Evolutionary conservation across 768 basidiomycete species (phyloP).

Genomic region (Suillus occidentalis): DNA sequence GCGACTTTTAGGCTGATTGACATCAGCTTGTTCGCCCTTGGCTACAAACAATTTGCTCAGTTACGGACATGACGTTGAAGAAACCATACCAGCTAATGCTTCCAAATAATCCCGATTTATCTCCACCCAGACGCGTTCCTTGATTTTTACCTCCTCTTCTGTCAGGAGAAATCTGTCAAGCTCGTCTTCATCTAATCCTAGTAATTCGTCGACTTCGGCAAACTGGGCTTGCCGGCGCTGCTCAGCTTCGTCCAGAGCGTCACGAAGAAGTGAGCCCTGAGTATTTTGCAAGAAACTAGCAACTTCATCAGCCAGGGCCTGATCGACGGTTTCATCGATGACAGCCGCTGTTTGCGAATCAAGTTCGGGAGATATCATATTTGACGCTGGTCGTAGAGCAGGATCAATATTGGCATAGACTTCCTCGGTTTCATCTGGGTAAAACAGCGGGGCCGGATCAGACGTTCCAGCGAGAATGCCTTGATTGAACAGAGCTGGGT

Average conservation of each 20-base stretch:
- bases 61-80: constrained; percentile 28
- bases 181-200: constrained; percentile 88
- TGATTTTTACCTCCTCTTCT: constrained; percentile 80
- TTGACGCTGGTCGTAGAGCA: constrained; percentile 38
- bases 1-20: constrained; percentile 53
- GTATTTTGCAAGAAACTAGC: constrained; percentile 60
- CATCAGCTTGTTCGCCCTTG: constrained; percentile 60
- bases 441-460: constrained; percentile 38
- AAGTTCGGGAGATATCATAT: constrained; percentile 12
- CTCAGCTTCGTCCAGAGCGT: constrained; percentile 69
- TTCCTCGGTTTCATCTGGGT: constrained; percentile 44
- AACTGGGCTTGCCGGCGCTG: constrained; percentile 55
- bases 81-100: constrained; percentile 63
- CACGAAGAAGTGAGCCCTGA: constrained; percentile 56
- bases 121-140: constrained; percentile 93
- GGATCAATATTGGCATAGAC: constrained; percentile 56
- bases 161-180: constrained; percentile 76
- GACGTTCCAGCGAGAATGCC: constrained; percentile 66
- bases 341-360: constrained; percentile 25
- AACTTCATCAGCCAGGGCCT: constrained; percentile 69
- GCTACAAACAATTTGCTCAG: constrained; percentile 54
- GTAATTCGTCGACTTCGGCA: constrained; percentile 56
- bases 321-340: constrained; percentile 62
- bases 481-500: constrained; percentile 59
- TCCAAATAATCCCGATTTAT: constrained; percentile 90